Base-by-base conservation (phyloP, 2,329 filamentous ascomycete species). In the Periconia digitata region DNA sequence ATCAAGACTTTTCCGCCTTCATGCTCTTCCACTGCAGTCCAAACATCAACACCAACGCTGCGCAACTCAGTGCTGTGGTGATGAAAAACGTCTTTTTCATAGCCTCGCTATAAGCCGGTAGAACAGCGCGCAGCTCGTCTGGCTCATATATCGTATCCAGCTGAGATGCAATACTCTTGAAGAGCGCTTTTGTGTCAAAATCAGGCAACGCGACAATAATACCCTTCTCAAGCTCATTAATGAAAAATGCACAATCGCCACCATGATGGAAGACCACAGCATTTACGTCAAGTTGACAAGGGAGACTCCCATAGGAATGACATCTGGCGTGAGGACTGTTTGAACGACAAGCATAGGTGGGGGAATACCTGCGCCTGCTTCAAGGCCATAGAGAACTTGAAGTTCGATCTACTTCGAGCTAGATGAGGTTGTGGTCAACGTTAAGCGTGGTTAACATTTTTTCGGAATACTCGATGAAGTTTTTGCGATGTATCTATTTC, bases 211-310 rank as follows among this genome's bases (percentile, higher is more conserved):
- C 34, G 2, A 13, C 15, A 10, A 23, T 10, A 4, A 55, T 37
- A 17, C 29, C 43, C 12, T 44, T 27, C 20, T 46, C 22, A 2
- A 55, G 45, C 24, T 51, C 38, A 21, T 46, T 53, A 16, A 41
- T 27, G 17, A 56, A 56, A 12, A 56, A 21, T 53, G 53, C 12
- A 47, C 43, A 13, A 56, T 48, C 8, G 50, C 53, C 12, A 56
- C 50, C 15, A 49, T 38, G 2, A 56, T 32, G 1, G 53, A 43
- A 6, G 44, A 43, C 13, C 41, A 45, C 20, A 56, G 47, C 47
- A 49, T 53, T 20, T 56, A 47, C 2, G 34, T 21, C 12, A 56
- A 43, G 24, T 36, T 56, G 13, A 53, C 44, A 18, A 56, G 18
- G 7, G 45, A 40, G 2, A 53, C 48, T 12, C 47, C 50, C 6